Base-by-base conservation (phyloP, 345 rosid genomes). In the Euphorbia peplus region DNA sequence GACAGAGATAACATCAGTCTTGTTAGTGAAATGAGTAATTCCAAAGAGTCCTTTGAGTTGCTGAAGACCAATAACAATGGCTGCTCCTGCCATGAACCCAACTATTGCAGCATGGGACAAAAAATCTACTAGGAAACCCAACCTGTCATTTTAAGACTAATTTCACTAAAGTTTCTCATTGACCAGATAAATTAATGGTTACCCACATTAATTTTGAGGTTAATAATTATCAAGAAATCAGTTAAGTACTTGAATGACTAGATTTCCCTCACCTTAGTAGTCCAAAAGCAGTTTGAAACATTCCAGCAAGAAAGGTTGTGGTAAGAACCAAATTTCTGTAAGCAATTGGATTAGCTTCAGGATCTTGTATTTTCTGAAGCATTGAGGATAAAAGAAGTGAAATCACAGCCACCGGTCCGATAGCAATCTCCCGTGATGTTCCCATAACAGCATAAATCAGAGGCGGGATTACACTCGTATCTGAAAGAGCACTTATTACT, bases 21-120 rank as follows among this genome's bases (percentile, higher is more conserved):
- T 86, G 74, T 81, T 88, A 2, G 96, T 90, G 73, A 85, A 93
- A 57, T 89, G 87, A 77, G 76, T 44, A 58, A 91, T 80, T 30
- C 92, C 97, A 66, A 93, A 82, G 5, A 93, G 81, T 37, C 98
- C 97, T 52, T 90, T 91, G 8, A 90, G 83, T 71, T 93, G 98
- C 76, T 93, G 98, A 51, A 89, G 91, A 41, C 97, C 97, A 57
- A 93, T 93, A 10, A 93, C 91, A 56, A 91, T 82, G 66, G 98
- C 97, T 28, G 98, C 96, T 24, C 96, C 98, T 6, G 85, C 91
- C 89, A 89, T 84, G 85, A 89, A 93, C 64, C 98, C 98, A n/a
- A 93, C 97, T 63, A 90, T 76, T 5, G 96, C 87, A 52, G 96
- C 92, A 67, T 89, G 98, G 35, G 98, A 87, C 52, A 90, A 84